A percentile compares a stretch with the other conserved stretches of the same genome.
Conservation (phyloP, 306 rosid genomes). For the Chamaecrista fasciculata region DNA sequence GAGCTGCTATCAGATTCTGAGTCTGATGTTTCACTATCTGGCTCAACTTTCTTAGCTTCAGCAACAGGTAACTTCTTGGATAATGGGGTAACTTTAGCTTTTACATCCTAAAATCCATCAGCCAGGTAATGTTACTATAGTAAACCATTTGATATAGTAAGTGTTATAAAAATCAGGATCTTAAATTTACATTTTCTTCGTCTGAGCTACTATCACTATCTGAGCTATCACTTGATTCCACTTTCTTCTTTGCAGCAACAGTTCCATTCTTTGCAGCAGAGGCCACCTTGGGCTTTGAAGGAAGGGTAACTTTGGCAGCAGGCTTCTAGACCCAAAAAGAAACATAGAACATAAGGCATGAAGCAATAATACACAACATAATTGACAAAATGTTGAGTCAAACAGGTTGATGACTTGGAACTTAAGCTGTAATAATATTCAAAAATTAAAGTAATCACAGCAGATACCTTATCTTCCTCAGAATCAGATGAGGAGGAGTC, state of each 20-base stretch:
- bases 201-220: slow-evolving; percentile 34
- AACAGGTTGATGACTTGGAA: neutral
- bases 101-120: neutral
- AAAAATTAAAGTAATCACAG: neutral
- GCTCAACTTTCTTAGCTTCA: slow-evolving; percentile 1
- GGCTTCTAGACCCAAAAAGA: slow-evolving; percentile 31
- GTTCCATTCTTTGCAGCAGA: slow-evolving; percentile 30
- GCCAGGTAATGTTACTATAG: neutral
- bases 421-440: neutral
- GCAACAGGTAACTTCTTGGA: neutral
- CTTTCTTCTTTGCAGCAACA: slow-evolving; percentile 27
- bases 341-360: no score
- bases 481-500: slow-evolving; percentile 54
- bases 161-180: neutral
- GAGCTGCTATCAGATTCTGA: slow-evolving; percentile 35
- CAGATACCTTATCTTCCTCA: slow-evolving; percentile 57
- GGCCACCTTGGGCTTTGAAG: slow-evolving; percentile 34
- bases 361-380: neutral
- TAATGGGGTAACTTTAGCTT: neutral
- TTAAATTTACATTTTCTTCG: neutral
- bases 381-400: neutral
- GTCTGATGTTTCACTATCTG: slow-evolving; percentile 2
- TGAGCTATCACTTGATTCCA: slow-evolving; percentile 29
- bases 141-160: neutral
- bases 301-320: slow-evolving; percentile 29